Conservation (phyloP, 345 rosid genomes). For the Clausena lansium region DNA sequence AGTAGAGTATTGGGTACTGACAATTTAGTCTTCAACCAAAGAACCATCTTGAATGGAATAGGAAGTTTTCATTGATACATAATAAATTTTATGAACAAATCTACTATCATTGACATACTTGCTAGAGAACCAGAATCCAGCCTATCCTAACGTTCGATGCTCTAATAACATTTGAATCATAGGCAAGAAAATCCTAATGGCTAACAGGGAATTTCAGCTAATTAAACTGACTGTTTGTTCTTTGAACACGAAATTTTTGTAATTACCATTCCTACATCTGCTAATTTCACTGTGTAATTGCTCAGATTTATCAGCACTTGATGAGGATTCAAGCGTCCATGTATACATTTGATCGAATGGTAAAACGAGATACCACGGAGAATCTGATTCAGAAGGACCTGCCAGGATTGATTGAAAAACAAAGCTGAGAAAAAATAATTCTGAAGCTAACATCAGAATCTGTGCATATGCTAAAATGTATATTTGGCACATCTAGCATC, state of each 20-base stretch:
- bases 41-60: background rate
- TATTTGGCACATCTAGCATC: too few relatives aligned
- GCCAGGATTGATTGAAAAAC: background rate
- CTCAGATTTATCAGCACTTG: background rate
- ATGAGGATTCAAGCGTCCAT: background rate
- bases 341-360: background rate
- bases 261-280: background rate
- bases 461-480: background rate
- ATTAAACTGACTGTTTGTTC: background rate
- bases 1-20: background rate
- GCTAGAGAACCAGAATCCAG: background rate
- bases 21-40: background rate
- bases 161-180: background rate
- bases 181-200: background rate
- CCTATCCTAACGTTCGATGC: background rate
- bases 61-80: background rate
- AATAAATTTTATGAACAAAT: background rate
- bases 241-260: background rate
- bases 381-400: slow-evolving; percentile 4
- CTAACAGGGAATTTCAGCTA: background rate
- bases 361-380: background rate
- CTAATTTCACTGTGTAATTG: background rate
- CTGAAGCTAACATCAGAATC: background rate
- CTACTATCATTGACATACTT: background rate
- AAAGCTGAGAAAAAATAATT: background rate